Evolutionary conservation across 495 filamentous ascomycete species (phyloP).

Genomic region (Symbiotaphrina buchneri): DNA sequence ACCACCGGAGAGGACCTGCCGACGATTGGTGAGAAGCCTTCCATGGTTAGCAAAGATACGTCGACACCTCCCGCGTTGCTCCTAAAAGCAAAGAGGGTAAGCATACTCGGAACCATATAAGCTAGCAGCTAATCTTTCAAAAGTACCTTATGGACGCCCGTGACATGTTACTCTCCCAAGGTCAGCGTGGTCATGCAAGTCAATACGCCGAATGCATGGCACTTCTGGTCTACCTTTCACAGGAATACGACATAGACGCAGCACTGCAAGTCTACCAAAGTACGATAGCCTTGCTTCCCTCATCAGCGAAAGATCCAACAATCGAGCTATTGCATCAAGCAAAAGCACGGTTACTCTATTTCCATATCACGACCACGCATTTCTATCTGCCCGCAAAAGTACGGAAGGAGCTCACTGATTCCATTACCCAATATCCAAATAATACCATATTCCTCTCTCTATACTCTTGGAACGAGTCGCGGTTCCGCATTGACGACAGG

Average conservation of each 20-base stretch:
- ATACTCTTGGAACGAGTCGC: constrained; percentile 45
- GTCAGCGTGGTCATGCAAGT: constrained; percentile 19
- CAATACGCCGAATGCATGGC: constrained; percentile 34
- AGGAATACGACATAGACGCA: constrained; percentile 11
- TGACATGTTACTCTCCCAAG: constrained; percentile 28
- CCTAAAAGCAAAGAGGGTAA: constrained; percentile 28
- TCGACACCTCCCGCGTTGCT: constrained; percentile 15
- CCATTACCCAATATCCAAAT: constrained; percentile 38
- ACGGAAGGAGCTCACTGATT: constrained; percentile 31
- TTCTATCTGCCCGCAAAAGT: constrained; percentile 41
- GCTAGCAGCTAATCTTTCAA: too few relatives aligned
- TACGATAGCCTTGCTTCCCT: too few relatives aligned
- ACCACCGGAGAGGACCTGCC: constrained; percentile 11
- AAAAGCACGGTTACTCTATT: constrained; percentile 34
- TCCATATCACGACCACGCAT: constrained; percentile 30
- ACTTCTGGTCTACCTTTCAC: constrained; percentile 38
- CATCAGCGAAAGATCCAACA: constrained; percentile 9
- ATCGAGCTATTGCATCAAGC: constrained; percentile 14
- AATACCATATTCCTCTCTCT: constrained; percentile 62
- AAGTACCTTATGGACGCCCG: constrained; percentile 32
- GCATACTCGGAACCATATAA: too few relatives aligned
- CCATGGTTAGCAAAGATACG: neutral
- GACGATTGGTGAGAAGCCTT: constrained; percentile 6
- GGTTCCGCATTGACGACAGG: constrained; percentile 47
- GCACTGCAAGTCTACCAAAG: constrained; percentile 15